Evolutionary conservation across 2,329 filamentous ascomycete species (phyloP), one percentile per base, ranked within the genome.

Genomic region (Aspergillus texensis): DNA sequence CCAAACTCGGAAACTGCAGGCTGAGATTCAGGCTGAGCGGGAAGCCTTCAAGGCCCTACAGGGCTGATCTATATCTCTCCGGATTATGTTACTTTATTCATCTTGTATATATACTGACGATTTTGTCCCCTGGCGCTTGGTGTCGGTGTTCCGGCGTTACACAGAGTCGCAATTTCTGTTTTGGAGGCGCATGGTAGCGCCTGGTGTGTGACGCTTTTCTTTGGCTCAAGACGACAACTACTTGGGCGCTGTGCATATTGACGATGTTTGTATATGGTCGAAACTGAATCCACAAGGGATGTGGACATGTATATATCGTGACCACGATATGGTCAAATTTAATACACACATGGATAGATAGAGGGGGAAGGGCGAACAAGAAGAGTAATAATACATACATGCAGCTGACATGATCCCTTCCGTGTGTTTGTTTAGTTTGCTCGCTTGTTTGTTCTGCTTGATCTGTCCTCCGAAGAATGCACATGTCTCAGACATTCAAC

Each of bases 1-100:
- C 65, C 85, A 90, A 76, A 92, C 92, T 65, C 85, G 88, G 66
- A 85, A 83, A 75, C 83, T 95, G 59, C 89, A 94, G 78, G 84
- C 82, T 58, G 83, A 86, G 71, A 87, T 94, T 67, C 83, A 88
- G 68, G 82, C 84, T 61, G 89, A 92, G 80, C 81, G 85, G 62
- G 82, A 86, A 68, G 86, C 84, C 73, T 82, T 89, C 67, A 84
- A 85, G 73, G 81, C 79, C 54, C 69, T 85, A 53, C 80, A 83
- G 67, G 71, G 67, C 57, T 71, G 58, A 60, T 53, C 34, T 62
- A 60, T 57, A 32, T 19, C 16, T 36, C 43, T 52, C 21, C 30
- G 11, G 30, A 10, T 19, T 39, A 32, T 28, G 32, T 55, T 36
- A 39, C 30, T n/a, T 24, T 55, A 26, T 55, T 55, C 6, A 34